These are phyloP conservation scores for Claviceps sp. DNA, from an alignment of 2,329 filamentous ascomycete genomes.

Conservation along the genomic window DNA sequence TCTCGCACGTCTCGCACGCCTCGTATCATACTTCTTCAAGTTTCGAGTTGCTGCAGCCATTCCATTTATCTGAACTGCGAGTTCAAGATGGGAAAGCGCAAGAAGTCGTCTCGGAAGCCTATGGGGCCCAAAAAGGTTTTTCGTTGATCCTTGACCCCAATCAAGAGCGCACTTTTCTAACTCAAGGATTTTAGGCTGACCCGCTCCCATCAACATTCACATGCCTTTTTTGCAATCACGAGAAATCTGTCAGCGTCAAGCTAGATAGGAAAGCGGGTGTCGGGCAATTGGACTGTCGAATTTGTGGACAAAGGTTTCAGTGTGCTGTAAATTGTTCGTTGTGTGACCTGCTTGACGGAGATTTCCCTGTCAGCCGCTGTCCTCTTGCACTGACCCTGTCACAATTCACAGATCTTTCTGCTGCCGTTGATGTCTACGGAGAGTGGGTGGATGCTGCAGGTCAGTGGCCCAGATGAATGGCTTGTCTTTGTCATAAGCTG, in stretches of 20 bases:
- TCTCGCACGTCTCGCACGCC: not conserved
- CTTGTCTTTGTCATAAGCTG: not conserved
- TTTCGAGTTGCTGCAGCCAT: not conserved
- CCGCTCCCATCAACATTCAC: constrained; percentile 74
- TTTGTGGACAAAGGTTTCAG: constrained; percentile 89
- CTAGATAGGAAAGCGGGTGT: constrained; percentile 87
- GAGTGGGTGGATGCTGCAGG: constrained; percentile 90
- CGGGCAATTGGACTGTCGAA: constrained; percentile 75
- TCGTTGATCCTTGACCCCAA: not conserved
- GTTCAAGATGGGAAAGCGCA: constrained; percentile 69
- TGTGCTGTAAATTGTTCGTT: constrained; percentile 77
- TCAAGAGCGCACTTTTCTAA: not conserved
- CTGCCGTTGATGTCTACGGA: constrained; percentile 87
- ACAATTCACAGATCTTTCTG: constrained; percentile 58
- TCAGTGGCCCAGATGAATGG: constrained; percentile 15
- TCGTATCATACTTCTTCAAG: not conserved
- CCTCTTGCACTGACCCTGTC: constrained; percentile 7
- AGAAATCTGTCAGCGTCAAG: constrained; percentile 81
- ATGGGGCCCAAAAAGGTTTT: constrained; percentile 69
- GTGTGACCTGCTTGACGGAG: not conserved
- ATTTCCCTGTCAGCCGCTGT: not conserved
- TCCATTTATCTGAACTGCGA: not conserved
- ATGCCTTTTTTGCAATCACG: constrained; percentile 97
- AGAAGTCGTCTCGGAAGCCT: constrained; percentile 77
- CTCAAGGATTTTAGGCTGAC: constrained; percentile 38